Evolutionary conservation across 1,284 basidiomycete species (phyloP).

Genomic region (Pseudozyma sp.): DNA sequence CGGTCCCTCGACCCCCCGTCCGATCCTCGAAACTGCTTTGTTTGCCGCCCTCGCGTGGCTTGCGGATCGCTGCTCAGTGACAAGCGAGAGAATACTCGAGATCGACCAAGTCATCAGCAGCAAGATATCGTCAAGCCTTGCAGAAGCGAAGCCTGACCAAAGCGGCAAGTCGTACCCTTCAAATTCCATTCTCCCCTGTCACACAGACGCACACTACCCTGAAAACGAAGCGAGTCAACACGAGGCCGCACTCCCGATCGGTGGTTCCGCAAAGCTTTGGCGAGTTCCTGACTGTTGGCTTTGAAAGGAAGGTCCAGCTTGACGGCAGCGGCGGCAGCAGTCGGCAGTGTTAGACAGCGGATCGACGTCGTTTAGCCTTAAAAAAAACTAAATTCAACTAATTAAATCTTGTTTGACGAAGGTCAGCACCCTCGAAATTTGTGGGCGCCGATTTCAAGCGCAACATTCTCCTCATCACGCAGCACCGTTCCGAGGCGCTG

Average conservation of each 20-base stretch:
- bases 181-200: background rate
- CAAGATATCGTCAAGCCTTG: background rate
- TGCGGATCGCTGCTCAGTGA: background rate
- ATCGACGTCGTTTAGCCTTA: background rate
- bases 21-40: constrained; percentile 3
- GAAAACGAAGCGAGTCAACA: background rate
- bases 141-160: constrained; percentile 4
- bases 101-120: background rate
- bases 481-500: background rate
- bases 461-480: constrained; percentile 5
- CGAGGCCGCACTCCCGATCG: background rate
- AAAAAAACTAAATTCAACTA: too few relatives aligned
- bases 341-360: constrained; percentile 1
- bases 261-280: background rate
- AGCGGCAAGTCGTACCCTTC: background rate
- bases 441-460: constrained; percentile 5
- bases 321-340: constrained; percentile 3
- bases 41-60: constrained; percentile 2
- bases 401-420: background rate
- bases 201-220: background rate
- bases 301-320: background rate
- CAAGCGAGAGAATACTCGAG: constrained; percentile 2
- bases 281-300: too few relatives aligned
- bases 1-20: constrained; percentile 6
- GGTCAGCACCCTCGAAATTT: constrained; percentile 12